Evolutionary conservation across 2,329 filamentous ascomycete genomes (phyloP), one percentile per base, ranked within the genome.

Genomic region (Fusarium nematophilum): DNA sequence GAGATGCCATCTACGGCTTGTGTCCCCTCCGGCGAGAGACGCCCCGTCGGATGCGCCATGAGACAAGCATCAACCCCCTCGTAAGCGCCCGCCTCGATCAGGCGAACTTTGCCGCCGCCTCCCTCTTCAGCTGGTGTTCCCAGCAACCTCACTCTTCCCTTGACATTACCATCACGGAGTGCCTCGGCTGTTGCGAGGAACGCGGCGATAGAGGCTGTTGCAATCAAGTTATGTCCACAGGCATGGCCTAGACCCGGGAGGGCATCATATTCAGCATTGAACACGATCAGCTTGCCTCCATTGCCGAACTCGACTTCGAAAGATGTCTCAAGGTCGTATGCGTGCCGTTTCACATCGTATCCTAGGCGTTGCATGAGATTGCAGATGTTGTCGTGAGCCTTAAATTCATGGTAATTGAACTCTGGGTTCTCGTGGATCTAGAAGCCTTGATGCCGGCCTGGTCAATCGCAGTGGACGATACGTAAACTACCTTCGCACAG

Each of bases 111-210:
- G 21, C 81, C 81, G 10, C 81, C 82, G 3, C 79, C 78, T 1
- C 80, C 79, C 70, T 85, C 82, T 64, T 85, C 82, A 3, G 80
- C 83, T 0, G 83, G 83, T 0, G 83, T 85, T 14, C 83, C 83
- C 27, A 83, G 76, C 13, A 84, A 60, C 5, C 56, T 25, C 1
- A 68, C 50, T 14, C 60, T 33, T 3, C 61, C 61, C 3, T 36
- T 31, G 6, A 59, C 10, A 0, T 51, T 29, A 2, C 30, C 10
- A 2, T 52, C 30, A 1, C 44, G 46, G 4, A 71, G 42, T 2
- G 48, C 29, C 8, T 67, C 57, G 5, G 65, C 63, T 3, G 65
- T 54, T 0, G 51, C 64, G 11, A 66, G 26, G 13, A 76, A 80
- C 7, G 72, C 80, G 1, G 79, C 76, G 9, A 83, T 70, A 0